These are phyloP conservation scores for Raphanus hybrid DNA, from an alignment of 441 rosid genomes.

Conservation along the genomic window DNA sequence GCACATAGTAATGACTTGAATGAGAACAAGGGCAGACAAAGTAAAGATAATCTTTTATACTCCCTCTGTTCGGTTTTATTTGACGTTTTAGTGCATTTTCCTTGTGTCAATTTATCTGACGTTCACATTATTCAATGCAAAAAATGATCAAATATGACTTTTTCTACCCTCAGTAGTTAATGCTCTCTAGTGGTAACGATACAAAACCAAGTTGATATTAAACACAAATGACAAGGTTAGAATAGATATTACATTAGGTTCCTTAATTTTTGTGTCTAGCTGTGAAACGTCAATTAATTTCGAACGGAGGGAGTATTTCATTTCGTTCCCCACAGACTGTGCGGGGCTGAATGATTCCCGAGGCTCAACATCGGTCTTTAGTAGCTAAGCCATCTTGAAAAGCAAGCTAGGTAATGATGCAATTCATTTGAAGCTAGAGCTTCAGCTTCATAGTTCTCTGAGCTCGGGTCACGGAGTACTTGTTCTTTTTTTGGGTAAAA, in stretches of 20 bases:
- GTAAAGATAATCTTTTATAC: background rate
- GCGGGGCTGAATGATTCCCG: background rate
- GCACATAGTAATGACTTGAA: background rate
- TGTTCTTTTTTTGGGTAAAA: background rate
- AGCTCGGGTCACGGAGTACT: background rate
- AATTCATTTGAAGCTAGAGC: background rate
- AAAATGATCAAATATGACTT: too few species aligned
- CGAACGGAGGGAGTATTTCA: background rate
- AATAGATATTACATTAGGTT: too few species aligned
- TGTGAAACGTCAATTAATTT: too few species aligned
- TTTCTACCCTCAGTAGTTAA: too few species aligned
- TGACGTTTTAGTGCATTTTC: too few species aligned
- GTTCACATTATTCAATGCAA: too few species aligned
- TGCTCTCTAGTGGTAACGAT: too few species aligned
- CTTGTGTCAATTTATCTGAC: too few species aligned
- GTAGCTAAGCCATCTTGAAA: background rate
- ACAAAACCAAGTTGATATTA: too few species aligned
- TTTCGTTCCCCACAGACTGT: background rate
- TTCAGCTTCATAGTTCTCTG: constrained; percentile 1
- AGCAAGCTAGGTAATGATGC: background rate
- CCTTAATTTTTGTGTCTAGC: too few species aligned
- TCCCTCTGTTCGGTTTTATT: too few species aligned
- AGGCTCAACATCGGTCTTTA: background rate
- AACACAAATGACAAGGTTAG: too few species aligned
- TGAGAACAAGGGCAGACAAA: background rate